Percentiles rank a stretch among this genome's conserved stretches.
Conservation (phyloP, 345 rosid genomes). For the Melaleuca quinquenervia region DNA sequence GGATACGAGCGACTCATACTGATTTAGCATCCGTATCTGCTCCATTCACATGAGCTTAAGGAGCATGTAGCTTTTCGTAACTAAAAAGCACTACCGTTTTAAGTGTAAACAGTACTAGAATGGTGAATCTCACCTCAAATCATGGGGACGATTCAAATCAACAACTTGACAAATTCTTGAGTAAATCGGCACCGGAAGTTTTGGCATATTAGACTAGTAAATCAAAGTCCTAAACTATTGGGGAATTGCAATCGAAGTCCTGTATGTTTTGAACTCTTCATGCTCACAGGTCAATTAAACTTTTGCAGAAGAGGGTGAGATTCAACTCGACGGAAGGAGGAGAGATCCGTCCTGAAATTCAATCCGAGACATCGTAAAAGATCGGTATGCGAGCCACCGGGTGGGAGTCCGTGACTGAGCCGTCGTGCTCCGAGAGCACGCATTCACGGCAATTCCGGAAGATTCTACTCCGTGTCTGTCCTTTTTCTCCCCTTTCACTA, state of each 20-base stretch:
- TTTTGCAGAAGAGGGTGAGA: slow-evolving; percentile 31
- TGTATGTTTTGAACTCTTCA: not conserved
- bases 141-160: not conserved
- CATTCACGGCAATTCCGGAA: not conserved
- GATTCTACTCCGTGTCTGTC: not conserved
- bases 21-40: too few species aligned
- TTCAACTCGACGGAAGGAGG: slow-evolving; percentile 11
- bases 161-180: not conserved
- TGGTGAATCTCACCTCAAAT: not conserved
- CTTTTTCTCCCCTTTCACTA: not conserved
- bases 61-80: too few species aligned
- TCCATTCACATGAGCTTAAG: too few species aligned
- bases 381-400: not conserved
- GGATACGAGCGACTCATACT: too few species aligned
- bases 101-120: not conserved
- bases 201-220: not conserved
- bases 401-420: not conserved
- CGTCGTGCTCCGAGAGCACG: not conserved
- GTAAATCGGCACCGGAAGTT: not conserved
- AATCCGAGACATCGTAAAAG: not conserved
- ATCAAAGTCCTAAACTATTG: not conserved
- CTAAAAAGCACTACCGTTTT: too few species aligned
- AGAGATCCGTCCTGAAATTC: not conserved
- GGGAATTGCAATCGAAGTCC: not conserved
- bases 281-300: not conserved